Base-by-base conservation (phyloP, 306 rosid species). In the Hippophae rhamnoides region DNA sequence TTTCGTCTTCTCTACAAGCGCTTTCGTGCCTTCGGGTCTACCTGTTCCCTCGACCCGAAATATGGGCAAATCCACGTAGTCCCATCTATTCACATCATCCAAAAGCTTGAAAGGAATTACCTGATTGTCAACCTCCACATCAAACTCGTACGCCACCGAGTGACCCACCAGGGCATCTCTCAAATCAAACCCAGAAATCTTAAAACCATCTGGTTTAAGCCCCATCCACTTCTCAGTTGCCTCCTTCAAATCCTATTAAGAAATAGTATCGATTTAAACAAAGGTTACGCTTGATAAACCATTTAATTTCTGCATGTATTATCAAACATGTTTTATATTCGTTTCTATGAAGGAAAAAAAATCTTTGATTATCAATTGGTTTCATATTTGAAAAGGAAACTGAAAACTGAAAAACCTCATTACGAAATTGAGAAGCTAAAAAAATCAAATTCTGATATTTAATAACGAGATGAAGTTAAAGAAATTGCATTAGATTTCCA, bases 71-170 rank as follows among this genome's bases (percentile, higher is more conserved):
- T 92, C 96, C 2, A 74, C 95, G n/a, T 78, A 92, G 11, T 92
- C 95, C 95, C 96, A 92, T 4, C 86, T 84, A 13, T 77, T 81
- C 0, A 76, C 82, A 9, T 88, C 89, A 77, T 88, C 99, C 65
- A 88, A 72, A 46, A 92, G 92, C 84, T 84, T 92, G 61, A 92
- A 81, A 0, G 96, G 99, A 57, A 83, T 64, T 8, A 85, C 78
- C 65, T 84, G 76, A 2, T 82, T 74, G 62, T 78, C 99, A 11
- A 92, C 78, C 79, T 88, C 86, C 38, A 92, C 61, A 8, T 92
- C 88, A 54, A 92, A 92, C 78, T 78, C 86, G 58, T 92, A 92
- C 41, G 80, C 86, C 59, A 92, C 88, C 5, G 99, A 88, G 74
- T 84, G 87, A 14, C 96, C 99, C 12, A 85, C 93, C 57, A 65